phyloP scores from a whole-genome alignment of 1,284 basidiomycete genomes.

The Ustilago curta region DNA sequence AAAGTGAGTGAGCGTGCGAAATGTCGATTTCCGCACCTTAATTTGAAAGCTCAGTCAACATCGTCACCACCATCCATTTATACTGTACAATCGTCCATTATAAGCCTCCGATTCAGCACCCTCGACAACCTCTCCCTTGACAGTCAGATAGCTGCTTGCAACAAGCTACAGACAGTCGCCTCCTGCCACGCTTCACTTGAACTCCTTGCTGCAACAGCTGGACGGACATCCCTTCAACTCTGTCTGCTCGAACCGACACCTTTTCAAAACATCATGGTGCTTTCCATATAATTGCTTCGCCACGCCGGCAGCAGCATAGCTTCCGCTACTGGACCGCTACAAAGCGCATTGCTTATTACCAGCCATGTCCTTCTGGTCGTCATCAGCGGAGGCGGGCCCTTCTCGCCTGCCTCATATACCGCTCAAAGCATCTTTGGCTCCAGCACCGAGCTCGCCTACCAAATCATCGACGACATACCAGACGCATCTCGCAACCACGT shows the following conservation, averaged over 20 bases:
- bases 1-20: not conserved
- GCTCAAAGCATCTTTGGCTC: conserved; percentile 14
- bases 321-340: not conserved
- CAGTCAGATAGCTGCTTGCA: too few relatives aligned
- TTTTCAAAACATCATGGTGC: conserved; percentile 8
- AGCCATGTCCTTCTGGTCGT: conserved; percentile 32
- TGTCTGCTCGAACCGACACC: not conserved
- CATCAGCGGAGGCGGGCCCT: conserved; percentile 38
- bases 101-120: not conserved
- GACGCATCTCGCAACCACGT: conserved; percentile 1
- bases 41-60: conserved; percentile 3
- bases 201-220: not conserved
- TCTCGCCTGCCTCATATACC: conserved; percentile 29
- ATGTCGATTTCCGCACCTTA: not conserved
- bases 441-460: conserved; percentile 17
- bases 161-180: too few relatives aligned
- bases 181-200: not conserved
- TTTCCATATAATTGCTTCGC: conserved; percentile 1
- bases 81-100: not conserved
- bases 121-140: not conserved
- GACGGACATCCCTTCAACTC: not conserved
- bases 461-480: conserved; percentile 12
- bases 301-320: conserved; percentile 2
- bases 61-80: not conserved
- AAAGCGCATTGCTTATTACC: too few relatives aligned